Evolutionary conservation across 139 green algal genomes (phyloP).

Genomic region (Closterium sp.): DNA sequence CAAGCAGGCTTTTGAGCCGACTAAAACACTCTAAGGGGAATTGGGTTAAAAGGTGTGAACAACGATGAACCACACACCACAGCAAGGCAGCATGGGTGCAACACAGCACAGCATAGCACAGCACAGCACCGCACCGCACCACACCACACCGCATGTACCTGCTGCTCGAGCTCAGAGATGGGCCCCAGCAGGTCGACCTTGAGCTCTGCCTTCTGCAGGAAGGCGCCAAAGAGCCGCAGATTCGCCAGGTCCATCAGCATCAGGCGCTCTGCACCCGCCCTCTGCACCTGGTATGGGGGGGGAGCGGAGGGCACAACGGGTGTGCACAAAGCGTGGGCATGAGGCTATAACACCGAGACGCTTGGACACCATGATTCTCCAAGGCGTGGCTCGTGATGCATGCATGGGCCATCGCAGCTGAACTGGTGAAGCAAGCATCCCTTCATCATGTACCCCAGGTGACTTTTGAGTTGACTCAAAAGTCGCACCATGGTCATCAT

Average conservation of each 20-base stretch:
- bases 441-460: neutral
- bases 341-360: no score
- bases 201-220: conserved; percentile 49
- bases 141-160: neutral
- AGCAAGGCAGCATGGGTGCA: neutral
- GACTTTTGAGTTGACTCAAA: neutral
- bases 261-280: conserved; percentile 21
- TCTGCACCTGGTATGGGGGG: conserved; percentile 52
- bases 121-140: neutral
- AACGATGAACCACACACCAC: neutral
- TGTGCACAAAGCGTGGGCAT: neutral
- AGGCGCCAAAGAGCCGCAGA: conserved; percentile 27
- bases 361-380: no score
- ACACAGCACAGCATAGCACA: neutral
- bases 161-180: conserved; percentile 36
- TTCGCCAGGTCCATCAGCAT: conserved; percentile 52
- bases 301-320: neutral
- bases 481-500: neutral
- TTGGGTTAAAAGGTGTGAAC: no score
- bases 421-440: no score
- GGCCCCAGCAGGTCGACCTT: conserved; percentile 45
- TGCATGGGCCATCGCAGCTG: no score
- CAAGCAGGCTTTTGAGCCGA: no score
- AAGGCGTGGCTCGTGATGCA: no score
- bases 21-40: no score